These are phyloP conservation scores for Claviceps humidiphila DNA, from an alignment of 2,329 filamentous ascomycete species.

Conservation along the genomic window DNA sequence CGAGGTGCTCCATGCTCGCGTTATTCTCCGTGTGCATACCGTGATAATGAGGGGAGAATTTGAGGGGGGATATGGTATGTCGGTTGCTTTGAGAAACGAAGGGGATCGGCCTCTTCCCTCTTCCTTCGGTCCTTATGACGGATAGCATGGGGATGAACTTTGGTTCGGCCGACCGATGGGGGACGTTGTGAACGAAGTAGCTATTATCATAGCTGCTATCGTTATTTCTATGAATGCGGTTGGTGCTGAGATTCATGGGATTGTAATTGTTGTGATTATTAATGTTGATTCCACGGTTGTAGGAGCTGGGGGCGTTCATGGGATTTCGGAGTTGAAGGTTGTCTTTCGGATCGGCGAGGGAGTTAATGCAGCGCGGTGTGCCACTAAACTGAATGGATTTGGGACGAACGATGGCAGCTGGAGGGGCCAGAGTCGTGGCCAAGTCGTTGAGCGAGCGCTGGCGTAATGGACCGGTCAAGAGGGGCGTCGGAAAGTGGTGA, in stretches of 20 bases:
- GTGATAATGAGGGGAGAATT: constrained; percentile 23
- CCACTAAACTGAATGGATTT: not conserved
- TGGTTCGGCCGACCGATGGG: not conserved
- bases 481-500: not conserved
- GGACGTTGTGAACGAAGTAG: not conserved
- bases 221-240: not conserved
- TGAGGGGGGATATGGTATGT: constrained; percentile 1
- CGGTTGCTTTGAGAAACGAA: constrained; percentile 1
- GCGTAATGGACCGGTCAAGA: not conserved
- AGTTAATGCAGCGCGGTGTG: not conserved
- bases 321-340: constrained; percentile 1
- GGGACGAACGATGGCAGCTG: not conserved
- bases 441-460: constrained; percentile 5
- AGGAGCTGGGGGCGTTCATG: not conserved
- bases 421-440: not conserved
- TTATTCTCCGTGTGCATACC: constrained; percentile 23
- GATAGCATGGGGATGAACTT: constrained; percentile 13
- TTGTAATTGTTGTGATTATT: not conserved
- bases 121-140: constrained; percentile 9
- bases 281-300: not conserved
- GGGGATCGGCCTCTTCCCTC: constrained; percentile 4
- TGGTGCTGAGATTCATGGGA: not conserved
- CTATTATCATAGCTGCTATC: not conserved
- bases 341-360: not conserved
- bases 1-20: constrained; percentile 20